phyloP scores from a whole-genome alignment of 2,329 filamentous ascomycete genomes.

The Penicillium brasilianum region DNA sequence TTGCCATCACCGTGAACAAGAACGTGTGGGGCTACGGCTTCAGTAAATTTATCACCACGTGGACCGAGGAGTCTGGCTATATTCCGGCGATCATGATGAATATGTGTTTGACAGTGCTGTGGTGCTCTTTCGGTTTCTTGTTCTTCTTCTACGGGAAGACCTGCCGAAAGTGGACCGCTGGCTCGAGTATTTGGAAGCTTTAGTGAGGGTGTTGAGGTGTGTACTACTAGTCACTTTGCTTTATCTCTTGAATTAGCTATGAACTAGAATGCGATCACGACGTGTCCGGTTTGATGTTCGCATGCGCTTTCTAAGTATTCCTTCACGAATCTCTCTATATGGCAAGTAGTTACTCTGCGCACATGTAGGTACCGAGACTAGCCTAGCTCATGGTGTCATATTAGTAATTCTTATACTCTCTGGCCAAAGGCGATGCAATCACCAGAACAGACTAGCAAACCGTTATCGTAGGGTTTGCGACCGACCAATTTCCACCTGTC shows the following conservation, averaged over 20 bases:
- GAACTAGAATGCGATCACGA: background rate
- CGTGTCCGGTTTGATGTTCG: background rate
- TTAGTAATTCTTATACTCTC: no score
- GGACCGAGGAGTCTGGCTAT: slow-evolving; percentile 57
- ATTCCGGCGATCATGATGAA: slow-evolving; percentile 66
- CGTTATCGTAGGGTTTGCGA: no score
- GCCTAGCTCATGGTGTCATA: no score
- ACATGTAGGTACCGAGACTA: no score
- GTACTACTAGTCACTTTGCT: background rate
- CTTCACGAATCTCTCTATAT: background rate
- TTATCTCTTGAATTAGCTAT: background rate
- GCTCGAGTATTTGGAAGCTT: slow-evolving; percentile 41
- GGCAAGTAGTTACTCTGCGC: no score
- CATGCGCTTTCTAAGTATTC: background rate
- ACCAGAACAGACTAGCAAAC: no score
- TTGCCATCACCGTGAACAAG: slow-evolving; percentile 67
- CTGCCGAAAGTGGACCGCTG: slow-evolving; percentile 60
- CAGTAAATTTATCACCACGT: slow-evolving; percentile 60
- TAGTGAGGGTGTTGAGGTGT: slow-evolving; percentile 2
- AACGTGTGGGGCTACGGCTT: slow-evolving; percentile 68
- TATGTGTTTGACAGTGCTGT: slow-evolving; percentile 58
- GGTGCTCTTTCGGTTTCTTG: slow-evolving; percentile 59
- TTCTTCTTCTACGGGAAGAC: slow-evolving; percentile 66
- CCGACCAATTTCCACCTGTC: no score
- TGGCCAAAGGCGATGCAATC: no score